A percentile compares a stretch with the other conserved stretches of the same genome.
phyloP scores from a whole-genome alignment of 352 stramenopile genomes.

The Globisporangium polare region DNA sequence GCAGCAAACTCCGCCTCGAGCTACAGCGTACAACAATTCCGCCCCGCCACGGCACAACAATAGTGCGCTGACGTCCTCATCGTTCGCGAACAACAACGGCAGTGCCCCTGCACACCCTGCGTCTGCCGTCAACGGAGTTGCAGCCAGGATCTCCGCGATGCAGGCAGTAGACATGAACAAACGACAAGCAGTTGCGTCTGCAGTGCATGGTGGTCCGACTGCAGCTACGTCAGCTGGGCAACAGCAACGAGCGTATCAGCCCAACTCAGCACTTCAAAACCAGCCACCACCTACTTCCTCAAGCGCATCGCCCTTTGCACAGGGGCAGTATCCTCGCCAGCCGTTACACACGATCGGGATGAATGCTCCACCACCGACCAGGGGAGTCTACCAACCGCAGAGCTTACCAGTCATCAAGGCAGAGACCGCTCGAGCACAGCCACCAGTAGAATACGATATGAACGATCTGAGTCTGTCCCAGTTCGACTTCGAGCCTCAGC shows the following conservation, averaged over 20 bases:
- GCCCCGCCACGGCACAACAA: constrained; percentile 1
- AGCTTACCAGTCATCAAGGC: constrained; percentile 21
- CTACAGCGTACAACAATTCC: constrained; percentile 1
- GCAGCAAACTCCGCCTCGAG: constrained; percentile 5
- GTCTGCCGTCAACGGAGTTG: constrained; percentile 17
- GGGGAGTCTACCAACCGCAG: constrained; percentile 17
- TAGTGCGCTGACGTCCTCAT: neutral
- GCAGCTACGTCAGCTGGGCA: constrained; percentile 9
- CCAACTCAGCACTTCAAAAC: constrained; percentile 2
- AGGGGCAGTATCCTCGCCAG: constrained; percentile 13
- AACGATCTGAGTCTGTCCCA: constrained; percentile 82
- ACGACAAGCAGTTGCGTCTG: constrained; percentile 16
- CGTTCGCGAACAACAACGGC: neutral
- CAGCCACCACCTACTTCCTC: constrained; percentile 11
- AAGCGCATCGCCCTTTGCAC: constrained; percentile 9
- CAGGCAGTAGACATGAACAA: constrained; percentile 28
- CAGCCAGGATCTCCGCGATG: constrained; percentile 27
- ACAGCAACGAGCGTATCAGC: constrained; percentile 15
- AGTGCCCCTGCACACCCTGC: constrained; percentile 15
- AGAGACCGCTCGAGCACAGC: constrained; percentile 6
- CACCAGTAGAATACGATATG: constrained; percentile 47
- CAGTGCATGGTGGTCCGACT: constrained; percentile 4
- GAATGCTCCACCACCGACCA: constrained; percentile 48
- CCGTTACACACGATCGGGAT: constrained; percentile 19
- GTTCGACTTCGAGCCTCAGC: constrained; percentile 73